These are phyloP conservation scores for Calonectria multiphialidica DNA, from an alignment of 2,329 filamentous ascomycete species.

Conservation along the genomic window DNA sequence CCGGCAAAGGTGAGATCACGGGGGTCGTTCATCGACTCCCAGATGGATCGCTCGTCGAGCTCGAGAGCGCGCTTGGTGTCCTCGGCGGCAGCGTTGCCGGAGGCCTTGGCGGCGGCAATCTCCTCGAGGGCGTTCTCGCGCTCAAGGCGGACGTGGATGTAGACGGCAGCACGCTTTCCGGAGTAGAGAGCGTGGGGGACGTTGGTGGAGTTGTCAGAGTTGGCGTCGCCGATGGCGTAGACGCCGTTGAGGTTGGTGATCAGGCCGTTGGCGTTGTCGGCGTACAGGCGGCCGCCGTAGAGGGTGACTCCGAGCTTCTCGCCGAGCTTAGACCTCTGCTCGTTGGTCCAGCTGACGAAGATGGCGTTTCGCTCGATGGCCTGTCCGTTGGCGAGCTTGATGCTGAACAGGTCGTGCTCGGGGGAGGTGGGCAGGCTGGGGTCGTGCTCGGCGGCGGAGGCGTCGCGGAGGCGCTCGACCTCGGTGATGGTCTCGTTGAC, in stretches of 20 bases:
- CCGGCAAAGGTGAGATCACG: conserved; percentile 61
- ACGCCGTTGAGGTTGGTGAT: conserved; percentile 66
- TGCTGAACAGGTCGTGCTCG: conserved; percentile 67
- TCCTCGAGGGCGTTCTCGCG: conserved; percentile 52
- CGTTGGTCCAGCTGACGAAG: conserved; percentile 60
- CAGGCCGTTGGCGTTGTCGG: conserved; percentile 55
- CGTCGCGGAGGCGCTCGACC: conserved; percentile 60
- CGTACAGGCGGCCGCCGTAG: conserved; percentile 57
- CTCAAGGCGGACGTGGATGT: conserved; percentile 62
- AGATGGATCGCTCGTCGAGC: conserved; percentile 55
- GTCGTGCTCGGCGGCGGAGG: conserved; percentile 50
- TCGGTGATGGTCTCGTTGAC: conserved; percentile 67
- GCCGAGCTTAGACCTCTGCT: conserved; percentile 62
- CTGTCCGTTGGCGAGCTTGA: conserved; percentile 62
- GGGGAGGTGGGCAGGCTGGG: conserved; percentile 57
- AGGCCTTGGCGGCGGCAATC: conserved; percentile 45
- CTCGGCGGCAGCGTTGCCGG: conserved; percentile 20
- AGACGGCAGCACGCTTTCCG: conserved; percentile 70
- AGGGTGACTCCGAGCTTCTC: conserved; percentile 60
- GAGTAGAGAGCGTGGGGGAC: conserved; percentile 71
- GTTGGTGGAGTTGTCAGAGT: conserved; percentile 70
- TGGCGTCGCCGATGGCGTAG: conserved; percentile 71
- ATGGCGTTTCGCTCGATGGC: conserved; percentile 63
- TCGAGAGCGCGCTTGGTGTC: conserved; percentile 44
- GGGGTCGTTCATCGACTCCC: conserved; percentile 59